These are phyloP conservation scores for Dittrichia graveolens DNA, from an alignment of 129 eudicot species.

Conservation along the genomic window DNA sequence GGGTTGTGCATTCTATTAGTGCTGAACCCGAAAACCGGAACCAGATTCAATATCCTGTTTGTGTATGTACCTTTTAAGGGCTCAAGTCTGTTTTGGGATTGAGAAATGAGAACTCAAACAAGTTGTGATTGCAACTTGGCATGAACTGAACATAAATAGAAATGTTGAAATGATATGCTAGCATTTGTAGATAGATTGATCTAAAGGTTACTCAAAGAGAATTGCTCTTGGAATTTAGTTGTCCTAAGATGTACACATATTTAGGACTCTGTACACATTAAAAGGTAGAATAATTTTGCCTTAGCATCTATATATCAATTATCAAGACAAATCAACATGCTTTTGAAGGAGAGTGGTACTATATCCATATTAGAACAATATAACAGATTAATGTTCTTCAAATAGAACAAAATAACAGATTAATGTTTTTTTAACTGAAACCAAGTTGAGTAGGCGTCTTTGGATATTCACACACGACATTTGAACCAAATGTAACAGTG, in stretches of 20 bases:
- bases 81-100: constrained; percentile 1
- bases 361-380: neutral
- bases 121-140: neutral
- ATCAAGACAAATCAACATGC: neutral
- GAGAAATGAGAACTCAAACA: neutral
- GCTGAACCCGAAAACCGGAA: neutral
- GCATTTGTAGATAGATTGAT: neutral
- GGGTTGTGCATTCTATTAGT: neutral
- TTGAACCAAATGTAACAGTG: neutral
- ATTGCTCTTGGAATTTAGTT: neutral
- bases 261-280: neutral
- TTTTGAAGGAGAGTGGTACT: constrained; percentile 8
- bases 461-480: neutral
- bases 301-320: too few relatives aligned
- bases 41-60: neutral
- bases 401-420: neutral
- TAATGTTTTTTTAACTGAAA: too few relatives aligned
- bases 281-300: too few relatives aligned
- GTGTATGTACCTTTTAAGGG: constrained; percentile 4
- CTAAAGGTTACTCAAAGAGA: neutral
- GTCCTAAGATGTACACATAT: neutral
- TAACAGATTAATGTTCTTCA: neutral
- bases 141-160: neutral
- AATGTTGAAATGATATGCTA: neutral
- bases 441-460: neutral